Percentiles rank a stretch among this genome's conserved stretches.
Evolutionary conservation across 345 rosid genomes (phyloP).

Genomic region (Lepidium sativum): DNA sequence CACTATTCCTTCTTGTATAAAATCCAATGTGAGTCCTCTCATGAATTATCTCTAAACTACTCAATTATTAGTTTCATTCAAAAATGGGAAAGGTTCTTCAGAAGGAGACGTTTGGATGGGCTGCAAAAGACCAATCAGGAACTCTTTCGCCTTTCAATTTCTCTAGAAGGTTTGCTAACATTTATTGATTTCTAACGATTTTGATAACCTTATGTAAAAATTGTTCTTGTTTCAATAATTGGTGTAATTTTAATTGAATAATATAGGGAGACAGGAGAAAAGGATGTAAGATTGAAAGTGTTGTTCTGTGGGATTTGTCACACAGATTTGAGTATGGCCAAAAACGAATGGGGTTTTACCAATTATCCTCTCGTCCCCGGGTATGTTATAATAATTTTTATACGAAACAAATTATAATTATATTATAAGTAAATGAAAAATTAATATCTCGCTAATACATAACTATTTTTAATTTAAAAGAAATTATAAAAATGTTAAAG

Average conservation of each 20-base stretch:
- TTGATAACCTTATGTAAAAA: background rate
- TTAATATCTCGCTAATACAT: background rate
- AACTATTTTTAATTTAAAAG: no score
- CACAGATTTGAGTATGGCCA: constrained; percentile 36
- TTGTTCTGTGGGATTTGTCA: constrained; percentile 52
- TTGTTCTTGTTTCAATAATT: no score
- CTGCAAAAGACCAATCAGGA: constrained; percentile 37
- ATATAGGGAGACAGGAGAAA: constrained; percentile 31
- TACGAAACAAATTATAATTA: background rate
- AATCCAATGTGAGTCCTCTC: background rate
- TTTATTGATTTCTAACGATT: background rate
- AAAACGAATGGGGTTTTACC: constrained; percentile 39
- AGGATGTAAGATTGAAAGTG: constrained; percentile 35
- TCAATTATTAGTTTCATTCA: constrained; percentile 5
- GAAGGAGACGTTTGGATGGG: constrained; percentile 40
- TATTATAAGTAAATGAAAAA: background rate
- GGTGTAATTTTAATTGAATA: no score
- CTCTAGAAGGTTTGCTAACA: constrained; percentile 35
- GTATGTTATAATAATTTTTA: constrained; percentile 20
- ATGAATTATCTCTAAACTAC: background rate
- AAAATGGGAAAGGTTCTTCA: constrained; percentile 13
- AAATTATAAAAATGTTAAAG: no score
- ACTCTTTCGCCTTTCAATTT: constrained; percentile 38
- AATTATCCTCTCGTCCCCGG: constrained; percentile 49
- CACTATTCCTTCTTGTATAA: background rate